phyloP scores from a whole-genome alignment of 2,329 filamentous ascomycete genomes.

The Sporothrix schenckii region DNA sequence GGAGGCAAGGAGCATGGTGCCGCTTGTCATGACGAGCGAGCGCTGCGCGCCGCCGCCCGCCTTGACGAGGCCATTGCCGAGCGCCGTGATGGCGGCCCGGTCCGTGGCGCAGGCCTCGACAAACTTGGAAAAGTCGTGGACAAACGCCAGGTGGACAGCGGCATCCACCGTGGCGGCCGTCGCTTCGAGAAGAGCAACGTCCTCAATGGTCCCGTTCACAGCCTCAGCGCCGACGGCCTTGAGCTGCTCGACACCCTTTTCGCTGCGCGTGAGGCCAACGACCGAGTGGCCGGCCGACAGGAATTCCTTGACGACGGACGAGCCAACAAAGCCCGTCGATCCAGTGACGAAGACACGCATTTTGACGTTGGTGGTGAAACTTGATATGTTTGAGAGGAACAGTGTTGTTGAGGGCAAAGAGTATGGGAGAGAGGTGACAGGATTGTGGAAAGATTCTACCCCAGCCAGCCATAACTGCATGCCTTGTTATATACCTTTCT shows the following conservation, averaged over 20 bases:
- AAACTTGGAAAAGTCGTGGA: slow-evolving; percentile 47
- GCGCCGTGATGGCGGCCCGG: slow-evolving; percentile 44
- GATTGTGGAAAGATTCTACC: background rate
- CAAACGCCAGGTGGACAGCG: slow-evolving; percentile 49
- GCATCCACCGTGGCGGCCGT: slow-evolving; percentile 44
- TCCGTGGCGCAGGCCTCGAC: slow-evolving; percentile 40
- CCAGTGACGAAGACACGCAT: slow-evolving; percentile 50
- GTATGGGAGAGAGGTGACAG: too few species aligned
- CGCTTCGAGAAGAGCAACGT: slow-evolving; percentile 42
- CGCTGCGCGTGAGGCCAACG: slow-evolving; percentile 47
- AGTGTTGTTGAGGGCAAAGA: background rate
- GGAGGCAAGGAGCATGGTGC: slow-evolving; percentile 40
- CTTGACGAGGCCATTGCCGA: slow-evolving; percentile 41
- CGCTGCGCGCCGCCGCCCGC: background rate
- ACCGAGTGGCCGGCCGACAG: slow-evolving; percentile 47
- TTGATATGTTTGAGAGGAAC: background rate
- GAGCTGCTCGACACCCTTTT: slow-evolving; percentile 41
- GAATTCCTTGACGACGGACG: slow-evolving; percentile 46
- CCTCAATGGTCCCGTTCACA: slow-evolving; percentile 44
- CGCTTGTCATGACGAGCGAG: slow-evolving; percentile 44
- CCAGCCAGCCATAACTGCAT: background rate
- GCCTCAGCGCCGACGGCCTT: slow-evolving; percentile 42
- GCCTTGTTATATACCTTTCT: background rate
- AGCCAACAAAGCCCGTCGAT: slow-evolving; percentile 50
- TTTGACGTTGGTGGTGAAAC: background rate